Evolutionary conservation across 306 rosid genomes (phyloP).

Genomic region (Cicer bijugum): DNA sequence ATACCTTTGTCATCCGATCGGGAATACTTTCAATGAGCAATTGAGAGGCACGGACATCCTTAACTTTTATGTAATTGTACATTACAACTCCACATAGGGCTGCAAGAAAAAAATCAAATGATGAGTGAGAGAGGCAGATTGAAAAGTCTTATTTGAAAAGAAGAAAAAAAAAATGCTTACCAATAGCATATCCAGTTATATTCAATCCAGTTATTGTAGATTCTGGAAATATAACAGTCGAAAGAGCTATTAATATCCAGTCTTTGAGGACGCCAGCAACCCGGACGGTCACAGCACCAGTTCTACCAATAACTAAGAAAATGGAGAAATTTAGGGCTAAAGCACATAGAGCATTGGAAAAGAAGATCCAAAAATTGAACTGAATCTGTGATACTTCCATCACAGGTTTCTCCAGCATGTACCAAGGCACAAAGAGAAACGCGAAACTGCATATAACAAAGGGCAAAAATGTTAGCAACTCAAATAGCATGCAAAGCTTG

Average conservation of each 20-base stretch:
- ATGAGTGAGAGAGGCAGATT: neutral
- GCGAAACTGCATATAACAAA: constrained; percentile 69
- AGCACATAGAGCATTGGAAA: constrained; percentile 90
- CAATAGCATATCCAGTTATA: constrained; percentile 87
- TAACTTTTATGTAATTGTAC: constrained; percentile 87
- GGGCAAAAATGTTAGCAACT: constrained; percentile 30
- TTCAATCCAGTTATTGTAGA: constrained; percentile 80
- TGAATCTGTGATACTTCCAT: constrained; percentile 86
- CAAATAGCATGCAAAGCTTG: constrained; percentile 6
- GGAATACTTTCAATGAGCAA: constrained; percentile 63
- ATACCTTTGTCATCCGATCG: constrained; percentile 68
- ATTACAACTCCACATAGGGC: constrained; percentile 83
- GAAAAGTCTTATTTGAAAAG: neutral
- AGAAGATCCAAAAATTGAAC: constrained; percentile 94
- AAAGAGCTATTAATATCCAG: constrained; percentile 93
- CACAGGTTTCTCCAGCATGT: constrained; percentile 75
- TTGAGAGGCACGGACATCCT: constrained; percentile 83
- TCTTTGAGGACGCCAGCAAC: constrained; percentile 94
- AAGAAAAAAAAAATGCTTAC: constrained; percentile 45
- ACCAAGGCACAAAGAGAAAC: constrained; percentile 93
- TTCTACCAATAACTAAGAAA: constrained; percentile 90
- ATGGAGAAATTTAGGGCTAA: constrained; percentile 94
- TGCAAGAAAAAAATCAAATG: constrained; percentile 47
- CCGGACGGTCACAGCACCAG: constrained; percentile 90
- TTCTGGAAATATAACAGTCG: constrained; percentile 89